Evolutionary conservation across 2,329 filamentous ascomycete genomes (phyloP).

Genomic region (Nemania abortiva): DNA sequence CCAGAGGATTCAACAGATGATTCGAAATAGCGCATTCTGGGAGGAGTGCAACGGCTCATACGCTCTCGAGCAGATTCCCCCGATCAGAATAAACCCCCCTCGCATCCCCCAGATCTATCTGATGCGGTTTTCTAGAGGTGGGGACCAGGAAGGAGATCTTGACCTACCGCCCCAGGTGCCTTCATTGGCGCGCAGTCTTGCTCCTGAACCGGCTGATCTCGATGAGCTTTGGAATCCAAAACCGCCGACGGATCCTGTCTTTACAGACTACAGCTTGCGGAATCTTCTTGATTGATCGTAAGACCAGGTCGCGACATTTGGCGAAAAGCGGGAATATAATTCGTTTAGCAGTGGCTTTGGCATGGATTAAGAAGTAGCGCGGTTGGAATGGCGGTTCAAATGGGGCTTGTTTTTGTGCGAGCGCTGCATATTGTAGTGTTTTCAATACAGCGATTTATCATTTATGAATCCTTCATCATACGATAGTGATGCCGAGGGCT

Average conservation of each 20-base stretch:
- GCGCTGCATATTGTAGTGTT: neutral
- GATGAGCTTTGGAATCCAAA: neutral
- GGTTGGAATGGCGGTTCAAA: neutral
- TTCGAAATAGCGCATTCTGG: conserved; percentile 8
- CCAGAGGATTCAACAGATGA: neutral
- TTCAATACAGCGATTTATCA: neutral
- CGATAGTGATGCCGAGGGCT: neutral
- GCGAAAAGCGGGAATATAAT: neutral
- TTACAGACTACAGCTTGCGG: neutral
- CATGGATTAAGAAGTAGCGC: neutral
- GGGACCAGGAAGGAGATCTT: neutral
- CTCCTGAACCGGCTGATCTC: neutral
- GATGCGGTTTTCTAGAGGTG: neutral
- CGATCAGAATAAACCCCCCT: neutral
- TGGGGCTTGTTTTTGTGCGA: neutral
- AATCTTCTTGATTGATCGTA: neutral
- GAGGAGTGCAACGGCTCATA: conserved; percentile 4
- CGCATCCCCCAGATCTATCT: conserved; percentile 12
- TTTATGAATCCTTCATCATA: neutral
- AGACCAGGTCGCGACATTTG: neutral
- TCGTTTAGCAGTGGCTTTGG: neutral
- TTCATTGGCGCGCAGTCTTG: neutral
- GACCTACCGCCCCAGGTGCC: neutral
- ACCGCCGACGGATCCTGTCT: neutral
- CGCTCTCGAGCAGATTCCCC: conserved; percentile 7